phyloP scores from a whole-genome alignment of 1,284 basidiomycete genomes.

The Kwoniella shivajii region DNA sequence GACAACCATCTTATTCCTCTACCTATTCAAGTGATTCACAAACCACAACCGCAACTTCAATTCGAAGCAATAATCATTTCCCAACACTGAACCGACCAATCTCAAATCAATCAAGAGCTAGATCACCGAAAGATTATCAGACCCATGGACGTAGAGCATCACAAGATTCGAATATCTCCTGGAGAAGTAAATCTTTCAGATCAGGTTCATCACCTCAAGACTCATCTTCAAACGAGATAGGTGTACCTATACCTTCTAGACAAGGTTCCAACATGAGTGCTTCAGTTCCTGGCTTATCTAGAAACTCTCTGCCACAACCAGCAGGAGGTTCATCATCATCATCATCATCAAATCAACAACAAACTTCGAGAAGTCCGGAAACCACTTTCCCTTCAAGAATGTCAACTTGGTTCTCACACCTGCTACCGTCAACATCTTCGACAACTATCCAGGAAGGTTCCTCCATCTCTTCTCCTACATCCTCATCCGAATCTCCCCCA shows the following conservation, averaged over 20 bases:
- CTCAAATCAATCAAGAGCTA: conserved; percentile 18
- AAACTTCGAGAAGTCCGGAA: conserved; percentile 19
- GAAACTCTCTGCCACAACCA: conserved; percentile 35
- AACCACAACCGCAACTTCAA: conserved; percentile 10
- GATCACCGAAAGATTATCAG: conserved; percentile 14
- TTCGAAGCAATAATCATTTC: conserved; percentile 15
- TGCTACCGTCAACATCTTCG: conserved; percentile 38
- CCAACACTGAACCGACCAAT: conserved; percentile 22
- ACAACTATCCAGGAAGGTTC: conserved; percentile 15
- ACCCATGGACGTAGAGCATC: conserved; percentile 30
- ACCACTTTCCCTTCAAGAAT: conserved; percentile 39
- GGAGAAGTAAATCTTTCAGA: conserved; percentile 25
- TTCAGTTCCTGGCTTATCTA: conserved; percentile 36
- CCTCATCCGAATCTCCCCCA: conserved; percentile 2
- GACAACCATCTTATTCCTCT: conserved; percentile 45
- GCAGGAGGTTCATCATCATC: conserved; percentile 27
- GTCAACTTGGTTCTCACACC: conserved; percentile 49
- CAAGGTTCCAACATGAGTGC: conserved; percentile 35
- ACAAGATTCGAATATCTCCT: conserved; percentile 36
- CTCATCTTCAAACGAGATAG: conserved; percentile 12
- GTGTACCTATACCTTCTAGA: conserved; percentile 31
- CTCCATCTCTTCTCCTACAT: conserved; percentile 5
- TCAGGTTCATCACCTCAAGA: conserved; percentile 34
- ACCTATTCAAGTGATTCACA: conserved; percentile 34
- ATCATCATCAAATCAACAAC: conserved; percentile 12